Evolutionary conservation across 2,329 filamentous ascomycete species (phyloP).

Genomic region (Aspergillus fumigatus): DNA sequence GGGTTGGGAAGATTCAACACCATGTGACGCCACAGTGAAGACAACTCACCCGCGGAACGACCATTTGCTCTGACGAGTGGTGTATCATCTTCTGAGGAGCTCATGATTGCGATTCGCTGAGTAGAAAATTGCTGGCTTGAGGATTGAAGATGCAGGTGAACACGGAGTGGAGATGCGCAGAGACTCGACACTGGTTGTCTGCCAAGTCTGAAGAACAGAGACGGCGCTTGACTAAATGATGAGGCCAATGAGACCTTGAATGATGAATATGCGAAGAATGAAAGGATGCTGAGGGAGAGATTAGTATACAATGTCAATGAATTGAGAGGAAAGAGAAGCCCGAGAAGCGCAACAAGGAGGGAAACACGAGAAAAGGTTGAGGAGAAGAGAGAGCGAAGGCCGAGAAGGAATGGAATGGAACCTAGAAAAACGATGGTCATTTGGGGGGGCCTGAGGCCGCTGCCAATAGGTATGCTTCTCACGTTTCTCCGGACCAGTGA

Average conservation of each 20-base stretch:
- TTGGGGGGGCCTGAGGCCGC: slow-evolving; percentile 15
- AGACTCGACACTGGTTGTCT: slow-evolving; percentile 17
- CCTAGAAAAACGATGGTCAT: slow-evolving; percentile 35
- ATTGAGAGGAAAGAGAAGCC: neutral
- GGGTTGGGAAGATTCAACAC: slow-evolving; percentile 9
- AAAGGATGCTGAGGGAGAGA: slow-evolving; percentile 11
- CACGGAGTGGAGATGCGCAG: slow-evolving; percentile 7
- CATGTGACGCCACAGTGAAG: slow-evolving; percentile 13
- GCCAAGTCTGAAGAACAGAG: slow-evolving; percentile 28
- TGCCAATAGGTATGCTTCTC: slow-evolving; percentile 11
- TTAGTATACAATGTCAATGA: slow-evolving; percentile 8
- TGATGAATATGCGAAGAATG: slow-evolving; percentile 22
- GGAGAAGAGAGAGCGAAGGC: slow-evolving; percentile 15
- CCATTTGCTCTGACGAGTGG: slow-evolving; percentile 67
- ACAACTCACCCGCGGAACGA: slow-evolving; percentile 58
- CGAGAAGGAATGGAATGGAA: slow-evolving; percentile 36
- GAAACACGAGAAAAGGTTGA: slow-evolving; percentile 16
- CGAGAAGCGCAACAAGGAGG: slow-evolving; percentile 6
- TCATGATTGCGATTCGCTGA: slow-evolving; percentile 41
- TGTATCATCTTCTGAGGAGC: slow-evolving; percentile 74
- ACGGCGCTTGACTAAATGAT: slow-evolving; percentile 29
- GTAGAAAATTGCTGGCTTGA: slow-evolving; percentile 10
- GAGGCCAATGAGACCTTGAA: slow-evolving; percentile 29
- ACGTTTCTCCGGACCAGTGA: slow-evolving; percentile 21
- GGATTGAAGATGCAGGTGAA: slow-evolving; percentile 11